Base-by-base conservation (phyloP, 1,284 basidiomycete genomes). In the Takashimella koratensis region DNA sequence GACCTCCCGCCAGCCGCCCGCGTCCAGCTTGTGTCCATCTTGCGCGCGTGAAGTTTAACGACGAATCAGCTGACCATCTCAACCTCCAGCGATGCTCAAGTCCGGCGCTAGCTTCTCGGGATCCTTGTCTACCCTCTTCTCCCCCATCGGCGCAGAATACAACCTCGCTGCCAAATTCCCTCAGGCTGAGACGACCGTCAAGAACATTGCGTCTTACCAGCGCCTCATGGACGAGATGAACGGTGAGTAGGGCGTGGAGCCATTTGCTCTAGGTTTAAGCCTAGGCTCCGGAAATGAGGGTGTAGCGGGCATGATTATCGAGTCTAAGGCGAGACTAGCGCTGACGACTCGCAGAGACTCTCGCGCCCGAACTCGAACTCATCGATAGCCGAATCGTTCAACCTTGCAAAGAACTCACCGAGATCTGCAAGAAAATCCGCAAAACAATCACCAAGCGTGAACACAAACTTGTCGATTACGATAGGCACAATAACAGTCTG, bases 391-490 rank as follows among this genome's bases (percentile, higher is more conserved):
- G 94, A 56, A 85, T 98, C 53, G 78, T 88, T 39, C 84, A 82
- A 0, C 96, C 96, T 16, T 82, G 86, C 53, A 96, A 92, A 77
- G 96, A 99, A 73, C 81, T 96, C 39, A 85, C 90, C 70, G 80
- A 82, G 0, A 81, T 97, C 53, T 80, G 95, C 78, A 98, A 97
- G 79, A 78, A 82, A 58, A 90, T 97, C 65, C 80, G 93, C 64
- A 99, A 98, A 81, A 91, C 86, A 25, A 90, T 95, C 67, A 89
- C 86, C 13, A 99, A 99, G 79, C 83, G 96, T 40, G 92, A 98
- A 50, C 96, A 99, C 77, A 98, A 98, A 87, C 82, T 98, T 48
- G 79, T 89, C 44, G 96, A 99, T 76, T 99, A 87, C 65, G 96
- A 99, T 77, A 86, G 96, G 44, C 89, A 85, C 81, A 98, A 97